Evolutionary conservation across 2,329 filamentous ascomycete species (phyloP).

Genomic region (Hypoxylon sp.): DNA sequence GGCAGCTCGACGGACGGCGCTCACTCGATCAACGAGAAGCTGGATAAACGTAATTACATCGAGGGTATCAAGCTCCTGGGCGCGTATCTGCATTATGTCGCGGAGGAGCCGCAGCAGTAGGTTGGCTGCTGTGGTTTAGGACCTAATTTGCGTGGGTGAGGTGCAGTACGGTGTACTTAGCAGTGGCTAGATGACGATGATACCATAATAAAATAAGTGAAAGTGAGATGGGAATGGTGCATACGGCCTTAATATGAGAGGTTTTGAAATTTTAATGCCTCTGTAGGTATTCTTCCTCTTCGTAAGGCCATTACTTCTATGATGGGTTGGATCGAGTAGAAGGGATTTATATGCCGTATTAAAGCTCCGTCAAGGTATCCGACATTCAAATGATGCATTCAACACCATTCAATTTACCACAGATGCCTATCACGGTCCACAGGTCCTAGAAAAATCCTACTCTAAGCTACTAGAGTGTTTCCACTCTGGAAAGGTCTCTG

Average conservation of each 20-base stretch:
- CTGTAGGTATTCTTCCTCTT: background rate
- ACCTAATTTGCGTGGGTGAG: background rate
- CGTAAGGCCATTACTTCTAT: background rate
- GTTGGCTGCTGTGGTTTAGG: background rate
- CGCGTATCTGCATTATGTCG: slow-evolving; percentile 95
- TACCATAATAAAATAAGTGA: slow-evolving; percentile 25
- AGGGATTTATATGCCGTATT: background rate
- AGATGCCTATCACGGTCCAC: background rate
- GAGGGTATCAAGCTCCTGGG: slow-evolving; percentile 97
- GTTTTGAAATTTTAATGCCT: background rate
- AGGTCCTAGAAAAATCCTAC: background rate
- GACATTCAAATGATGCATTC: background rate
- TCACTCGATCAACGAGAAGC: slow-evolving; percentile 98
- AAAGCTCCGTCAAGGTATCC: background rate
- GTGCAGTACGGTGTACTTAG: background rate
- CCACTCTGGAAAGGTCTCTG: background rate
- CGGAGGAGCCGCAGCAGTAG: slow-evolving; percentile 77
- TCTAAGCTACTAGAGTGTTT: background rate
- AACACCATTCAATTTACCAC: background rate
- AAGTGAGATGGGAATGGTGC: slow-evolving; percentile 7
- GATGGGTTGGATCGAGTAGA: background rate
- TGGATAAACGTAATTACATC: slow-evolving; percentile 97
- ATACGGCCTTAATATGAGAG: background rate
- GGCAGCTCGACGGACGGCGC: slow-evolving; percentile 96
- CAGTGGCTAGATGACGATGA: slow-evolving; percentile 2